Evolutionary conservation across 1,284 basidiomycete species (phyloP).

Genomic region (Jaminaea rosea): DNA sequence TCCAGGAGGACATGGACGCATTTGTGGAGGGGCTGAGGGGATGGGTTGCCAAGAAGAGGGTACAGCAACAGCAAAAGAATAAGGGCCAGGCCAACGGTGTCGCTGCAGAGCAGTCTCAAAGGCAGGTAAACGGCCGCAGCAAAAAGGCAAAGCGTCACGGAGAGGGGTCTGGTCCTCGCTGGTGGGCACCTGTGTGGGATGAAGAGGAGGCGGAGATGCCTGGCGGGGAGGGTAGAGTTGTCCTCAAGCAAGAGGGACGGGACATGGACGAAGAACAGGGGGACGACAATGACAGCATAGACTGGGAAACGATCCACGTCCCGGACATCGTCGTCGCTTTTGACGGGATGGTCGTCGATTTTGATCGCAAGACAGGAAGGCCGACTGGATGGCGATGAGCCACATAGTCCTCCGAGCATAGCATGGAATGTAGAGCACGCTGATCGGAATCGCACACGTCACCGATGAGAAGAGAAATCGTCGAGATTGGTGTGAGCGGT

Average conservation of each 20-base stretch:
- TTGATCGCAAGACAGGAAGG: constrained; percentile 3
- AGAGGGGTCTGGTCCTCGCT: constrained; percentile 17
- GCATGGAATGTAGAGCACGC: too few relatives aligned
- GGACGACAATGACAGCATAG: too few relatives aligned
- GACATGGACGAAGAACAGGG: neutral
- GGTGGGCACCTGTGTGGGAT: constrained; percentile 35
- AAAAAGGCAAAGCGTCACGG: constrained; percentile 2
- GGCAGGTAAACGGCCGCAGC: neutral
- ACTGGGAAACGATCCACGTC: constrained; percentile 4
- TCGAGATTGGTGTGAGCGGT: too few relatives aligned
- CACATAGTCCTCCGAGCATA: too few relatives aligned
- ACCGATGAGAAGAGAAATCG: too few relatives aligned
- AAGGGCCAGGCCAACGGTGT: neutral
- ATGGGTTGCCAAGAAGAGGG: too few relatives aligned
- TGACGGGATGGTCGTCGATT: constrained; percentile 26
- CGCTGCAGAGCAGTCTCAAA: neutral
- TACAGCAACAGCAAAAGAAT: too few relatives aligned
- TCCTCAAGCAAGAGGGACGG: neutral
- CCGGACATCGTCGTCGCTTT: constrained; percentile 26
- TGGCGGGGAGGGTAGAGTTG: neutral
- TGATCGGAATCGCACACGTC: too few relatives aligned
- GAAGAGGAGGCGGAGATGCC: constrained; percentile 19
- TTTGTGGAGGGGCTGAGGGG: neutral
- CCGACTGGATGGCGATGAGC: too few relatives aligned
- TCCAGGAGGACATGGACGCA: neutral